These are phyloP conservation scores for Salix brachista DNA, from an alignment of 345 rosid genomes.

Conservation along the genomic window DNA sequence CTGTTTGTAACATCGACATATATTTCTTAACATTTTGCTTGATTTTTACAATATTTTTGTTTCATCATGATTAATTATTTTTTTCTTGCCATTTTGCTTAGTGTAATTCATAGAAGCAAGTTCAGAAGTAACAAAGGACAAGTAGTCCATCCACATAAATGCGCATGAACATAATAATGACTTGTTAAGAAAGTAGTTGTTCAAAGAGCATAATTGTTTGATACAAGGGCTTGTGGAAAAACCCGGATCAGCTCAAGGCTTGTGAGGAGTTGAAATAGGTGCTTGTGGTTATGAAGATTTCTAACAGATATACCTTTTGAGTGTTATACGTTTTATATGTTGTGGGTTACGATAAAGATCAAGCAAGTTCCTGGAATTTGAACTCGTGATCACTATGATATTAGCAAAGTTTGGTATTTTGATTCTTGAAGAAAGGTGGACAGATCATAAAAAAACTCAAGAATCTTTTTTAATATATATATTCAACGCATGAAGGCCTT, in stretches of 20 bases:
- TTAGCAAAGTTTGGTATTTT: not conserved
- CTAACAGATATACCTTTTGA: not conserved
- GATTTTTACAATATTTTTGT: not conserved
- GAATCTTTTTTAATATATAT: not conserved
- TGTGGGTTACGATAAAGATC: not conserved
- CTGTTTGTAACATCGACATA: not conserved
- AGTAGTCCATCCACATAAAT: not conserved
- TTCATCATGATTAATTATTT: not conserved
- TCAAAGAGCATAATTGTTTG: no score
- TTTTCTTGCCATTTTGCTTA: not conserved
- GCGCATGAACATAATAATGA: not conserved
- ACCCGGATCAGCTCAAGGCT: not conserved
- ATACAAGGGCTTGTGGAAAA: no score
- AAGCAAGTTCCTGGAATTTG: not conserved
- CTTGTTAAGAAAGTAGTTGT: not conserved
- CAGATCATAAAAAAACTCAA: not conserved
- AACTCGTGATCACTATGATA: not conserved
- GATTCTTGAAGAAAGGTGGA: not conserved
- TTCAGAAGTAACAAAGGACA: not conserved
- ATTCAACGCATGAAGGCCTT: no score
- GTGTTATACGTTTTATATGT: not conserved
- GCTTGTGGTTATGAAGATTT: not conserved
- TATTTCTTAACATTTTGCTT: not conserved
- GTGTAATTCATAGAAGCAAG: not conserved
- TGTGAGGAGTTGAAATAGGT: not conserved